Base-by-base conservation (phyloP, 345 rosid genomes). In the Erodium maritimum region DNA sequence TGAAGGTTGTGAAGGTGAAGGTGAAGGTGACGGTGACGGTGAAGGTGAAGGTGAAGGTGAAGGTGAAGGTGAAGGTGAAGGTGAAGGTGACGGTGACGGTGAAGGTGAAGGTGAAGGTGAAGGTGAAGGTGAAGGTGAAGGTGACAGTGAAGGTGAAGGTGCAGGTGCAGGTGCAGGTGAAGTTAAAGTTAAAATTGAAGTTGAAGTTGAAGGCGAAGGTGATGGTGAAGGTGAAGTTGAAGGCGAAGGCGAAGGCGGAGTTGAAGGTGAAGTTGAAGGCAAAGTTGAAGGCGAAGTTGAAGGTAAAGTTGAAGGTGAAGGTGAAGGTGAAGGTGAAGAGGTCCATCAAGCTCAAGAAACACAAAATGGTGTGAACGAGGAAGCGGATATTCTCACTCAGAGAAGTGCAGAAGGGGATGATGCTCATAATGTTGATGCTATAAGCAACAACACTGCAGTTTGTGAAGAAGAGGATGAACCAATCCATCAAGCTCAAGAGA, bases 161-260 rank as follows among this genome's bases (percentile, higher is more conserved):
- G 52, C 8, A 48, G 16, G n/a, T n/a, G n/a, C n/a, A n/a, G n/a
- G n/a, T n/a, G n/a, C n/a, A n/a, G n/a, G n/a, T n/a, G n/a, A n/a
- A n/a, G n/a, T n/a, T n/a, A n/a, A n/a, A n/a, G n/a, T n/a, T n/a
- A n/a, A n/a, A n/a, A n/a, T n/a, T n/a, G n/a, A n/a, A n/a, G n/a
- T n/a, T n/a, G n/a, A n/a, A n/a, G n/a, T n/a, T n/a, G n/a, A n/a
- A n/a, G n/a, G n/a, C n/a, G n/a, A n/a, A n/a, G n/a, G 54, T 51
- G 54, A 51, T 17, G 54, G 54, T 14, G 73, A 62, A 0, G 73
- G 51, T 51, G 74, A n/a, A n/a, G n/a, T n/a, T n/a, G n/a, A n/a
- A n/a, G n/a, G n/a, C n/a, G n/a, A n/a, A n/a, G n/a, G n/a, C n/a
- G n/a, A n/a, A n/a, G n/a, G n/a, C n/a, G n/a, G n/a, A n/a, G n/a